phyloP scores from a whole-genome alignment of 495 filamentous ascomycete species.

The Trichocladium antarcticum region DNA sequence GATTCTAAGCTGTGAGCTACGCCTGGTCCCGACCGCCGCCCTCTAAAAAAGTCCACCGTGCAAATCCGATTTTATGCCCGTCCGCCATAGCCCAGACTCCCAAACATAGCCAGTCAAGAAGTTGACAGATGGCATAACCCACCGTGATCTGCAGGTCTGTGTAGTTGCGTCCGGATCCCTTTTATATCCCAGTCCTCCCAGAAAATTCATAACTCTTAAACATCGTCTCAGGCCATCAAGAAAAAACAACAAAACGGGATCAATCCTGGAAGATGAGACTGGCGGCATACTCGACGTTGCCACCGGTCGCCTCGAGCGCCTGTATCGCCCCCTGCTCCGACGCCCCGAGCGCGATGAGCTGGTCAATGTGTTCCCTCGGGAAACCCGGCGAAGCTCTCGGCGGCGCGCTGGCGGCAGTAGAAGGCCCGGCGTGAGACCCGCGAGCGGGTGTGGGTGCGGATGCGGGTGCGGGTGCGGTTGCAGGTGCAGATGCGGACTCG shows the following conservation, averaged over 20 bases:
- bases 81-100: neutral
- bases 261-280: slow-evolving; percentile 61
- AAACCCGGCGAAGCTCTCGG: slow-evolving; percentile 34
- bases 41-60: neutral
- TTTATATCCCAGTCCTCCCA: neutral
- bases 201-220: slow-evolving; percentile 1
- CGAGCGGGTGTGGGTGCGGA: neutral
- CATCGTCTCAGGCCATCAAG: neutral
- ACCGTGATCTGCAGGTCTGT: neutral
- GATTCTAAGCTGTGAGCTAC: slow-evolving; percentile 4
- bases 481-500: slow-evolving; percentile 32
- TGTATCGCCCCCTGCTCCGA: slow-evolving; percentile 62
- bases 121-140: neutral
- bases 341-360: slow-evolving; percentile 71
- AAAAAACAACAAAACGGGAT: neutral
- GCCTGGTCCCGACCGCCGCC: neutral
- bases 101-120: neutral
- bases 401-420: slow-evolving; percentile 4
- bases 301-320: slow-evolving; percentile 70
- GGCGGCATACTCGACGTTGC: slow-evolving; percentile 79
- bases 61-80: neutral
- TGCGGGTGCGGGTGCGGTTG: slow-evolving; percentile 26
- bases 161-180: neutral
- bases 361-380: slow-evolving; percentile 52
- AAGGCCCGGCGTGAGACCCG: slow-evolving; percentile 2